These are phyloP conservation scores for Xylariaceae sp. DNA, from an alignment of 2,329 filamentous ascomycete species.

Conservation along the genomic window DNA sequence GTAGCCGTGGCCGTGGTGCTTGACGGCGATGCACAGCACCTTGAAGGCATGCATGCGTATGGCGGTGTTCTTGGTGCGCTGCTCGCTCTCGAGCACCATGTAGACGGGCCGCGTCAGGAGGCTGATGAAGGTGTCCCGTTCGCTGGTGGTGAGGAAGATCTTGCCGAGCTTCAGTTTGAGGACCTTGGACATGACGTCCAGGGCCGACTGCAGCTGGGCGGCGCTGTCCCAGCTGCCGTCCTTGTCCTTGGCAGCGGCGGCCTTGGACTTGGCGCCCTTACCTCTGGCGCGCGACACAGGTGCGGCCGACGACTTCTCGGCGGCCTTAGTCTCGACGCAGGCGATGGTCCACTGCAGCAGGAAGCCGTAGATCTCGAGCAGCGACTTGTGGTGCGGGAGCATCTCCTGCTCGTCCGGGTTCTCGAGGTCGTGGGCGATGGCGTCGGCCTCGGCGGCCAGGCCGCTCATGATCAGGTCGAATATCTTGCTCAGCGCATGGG, in stretches of 20 bases:
- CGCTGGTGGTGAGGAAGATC: conserved; percentile 93
- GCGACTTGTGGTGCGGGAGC: conserved; percentile 77
- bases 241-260: conserved; percentile 52
- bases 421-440: conserved; percentile 78
- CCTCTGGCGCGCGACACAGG: conserved; percentile 65
- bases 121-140: conserved; percentile 89
- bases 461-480: conserved; percentile 86
- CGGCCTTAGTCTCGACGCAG: conserved; percentile 87
- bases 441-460: conserved; percentile 76
- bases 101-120: conserved; percentile 91
- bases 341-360: conserved; percentile 91
- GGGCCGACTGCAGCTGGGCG: conserved; percentile 74
- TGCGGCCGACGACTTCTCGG: conserved; percentile 73
- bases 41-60: conserved; percentile 98
- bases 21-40: conserved; percentile 90
- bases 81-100: conserved; percentile 87
- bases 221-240: conserved; percentile 85
- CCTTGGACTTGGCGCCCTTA: conserved; percentile 67
- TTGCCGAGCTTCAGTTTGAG: conserved; percentile 85
- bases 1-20: conserved; percentile 95
- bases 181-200: conserved; percentile 94
- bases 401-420: conserved; percentile 80
- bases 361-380: conserved; percentile 91
- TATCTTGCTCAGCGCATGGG: conserved; percentile 81
- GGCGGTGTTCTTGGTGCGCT: conserved; percentile 77